Evolutionary conservation across 1,284 basidiomycete genomes (phyloP), one percentile per base, ranked within the genome.

Genomic region (Boletus nobilissimus): DNA sequence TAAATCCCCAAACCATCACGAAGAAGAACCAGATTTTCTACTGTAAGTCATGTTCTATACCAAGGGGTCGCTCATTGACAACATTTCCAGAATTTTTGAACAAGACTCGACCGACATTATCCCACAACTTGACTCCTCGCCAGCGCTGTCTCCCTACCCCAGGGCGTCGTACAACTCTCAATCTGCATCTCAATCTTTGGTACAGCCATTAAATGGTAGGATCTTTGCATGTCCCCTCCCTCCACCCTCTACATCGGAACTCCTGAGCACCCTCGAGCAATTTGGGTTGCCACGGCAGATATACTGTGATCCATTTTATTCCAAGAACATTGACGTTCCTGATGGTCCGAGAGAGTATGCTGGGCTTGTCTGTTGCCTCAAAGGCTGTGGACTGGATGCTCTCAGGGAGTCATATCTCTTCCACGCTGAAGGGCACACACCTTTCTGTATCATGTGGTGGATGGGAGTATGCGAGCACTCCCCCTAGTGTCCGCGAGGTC

Each of bases 291-390:
- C 92, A 5, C 87, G 85, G 51, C 93, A 93, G 79, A 85, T 95
- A 36, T 97, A 98, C 85, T 90, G 89, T 34, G 88, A 91, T 34
- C 96, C 97, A 0, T 94, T 91, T 85, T 99, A 97, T 84, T 96
- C 95, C 7, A 91, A 93, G 73, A 89, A 90, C 19, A 82, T 82
- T 5, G 98, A 99, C 83, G 91, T 94, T 0, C 95, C 96, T 0
- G 89, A 90, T 62, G 87, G 88, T 26, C 88, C 94, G 0, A 90
- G 93, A 81, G 95, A 97, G 84, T 97, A 95, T 83, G 97, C 93
- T 24, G 97, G 97, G 0, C 86, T 96, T 3, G 85, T 92, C 39
- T 98, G 95, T 84, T 88, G 90, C 64, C 87, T 98, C 32, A 93
- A 93, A 81, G 91, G 93, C 16, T 90, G 91, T 5, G 86, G 87